Evolutionary conservation across 1,284 basidiomycete genomes (phyloP).

Genomic region (Wallemia mellicola): DNA sequence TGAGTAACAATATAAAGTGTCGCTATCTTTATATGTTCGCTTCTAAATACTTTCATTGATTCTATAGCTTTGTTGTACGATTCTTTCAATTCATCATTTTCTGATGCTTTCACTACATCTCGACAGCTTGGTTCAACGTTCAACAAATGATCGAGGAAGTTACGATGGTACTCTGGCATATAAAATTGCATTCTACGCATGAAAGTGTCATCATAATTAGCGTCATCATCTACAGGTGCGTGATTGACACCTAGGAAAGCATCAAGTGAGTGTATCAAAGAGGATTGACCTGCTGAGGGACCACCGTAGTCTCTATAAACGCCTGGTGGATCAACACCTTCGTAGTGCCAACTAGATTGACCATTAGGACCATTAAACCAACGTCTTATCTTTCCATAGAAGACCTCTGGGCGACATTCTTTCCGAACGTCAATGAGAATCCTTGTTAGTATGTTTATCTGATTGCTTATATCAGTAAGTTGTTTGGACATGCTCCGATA

Average conservation of each 20-base stretch:
- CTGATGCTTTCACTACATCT: constrained; percentile 9
- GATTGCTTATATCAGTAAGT: constrained; percentile 30
- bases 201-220: constrained; percentile 24
- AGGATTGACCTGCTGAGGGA: constrained; percentile 68
- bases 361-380: constrained; percentile 75
- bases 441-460: constrained; percentile 34
- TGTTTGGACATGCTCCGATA: constrained; percentile 39
- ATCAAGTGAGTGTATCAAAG: constrained; percentile 63
- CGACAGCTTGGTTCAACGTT: constrained; percentile 21
- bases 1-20: constrained; percentile 31
- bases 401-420: constrained; percentile 44
- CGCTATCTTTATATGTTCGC: constrained; percentile 64
- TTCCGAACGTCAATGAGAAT: constrained; percentile 35
- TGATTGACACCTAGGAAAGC: constrained; percentile 63
- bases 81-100: constrained; percentile 16
- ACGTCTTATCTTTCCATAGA: constrained; percentile 59
- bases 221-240: constrained; percentile 12
- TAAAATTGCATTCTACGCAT: constrained; percentile 54
- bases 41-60: constrained; percentile 48
- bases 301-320: constrained; percentile 33
- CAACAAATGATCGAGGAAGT: constrained; percentile 56
- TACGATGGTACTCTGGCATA: constrained; percentile 72
- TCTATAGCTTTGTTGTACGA: constrained; percentile 45
- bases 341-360: constrained; percentile 42
- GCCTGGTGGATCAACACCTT: constrained; percentile 22